Evolutionary conservation across 1,284 basidiomycete species (phyloP).

Genomic region (Filobasidium uniguttulatum): DNA sequence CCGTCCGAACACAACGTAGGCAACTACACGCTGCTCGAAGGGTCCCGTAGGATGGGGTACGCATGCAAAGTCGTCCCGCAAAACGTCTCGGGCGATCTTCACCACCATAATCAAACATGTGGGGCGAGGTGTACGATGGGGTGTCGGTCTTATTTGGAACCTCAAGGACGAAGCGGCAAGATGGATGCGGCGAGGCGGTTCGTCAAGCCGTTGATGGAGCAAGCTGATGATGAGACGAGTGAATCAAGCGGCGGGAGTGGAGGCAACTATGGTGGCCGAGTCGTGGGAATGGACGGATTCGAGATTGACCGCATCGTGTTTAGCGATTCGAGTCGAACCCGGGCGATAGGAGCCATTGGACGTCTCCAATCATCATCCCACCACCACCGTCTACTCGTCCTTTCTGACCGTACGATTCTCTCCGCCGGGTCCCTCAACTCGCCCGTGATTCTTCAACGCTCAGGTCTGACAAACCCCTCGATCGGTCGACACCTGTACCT

Average conservation of each 20-base stretch:
- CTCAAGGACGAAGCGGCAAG: conserved; percentile 9
- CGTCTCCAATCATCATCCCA: too few relatives aligned
- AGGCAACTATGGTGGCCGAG: background rate
- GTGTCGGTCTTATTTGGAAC: conserved; percentile 2
- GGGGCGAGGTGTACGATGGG: conserved; percentile 12
- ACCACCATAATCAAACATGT: conserved; percentile 2
- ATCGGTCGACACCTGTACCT: conserved; percentile 39
- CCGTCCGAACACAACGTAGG: conserved; percentile 18
- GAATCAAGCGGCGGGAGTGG: background rate
- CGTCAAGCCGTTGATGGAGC: conserved; percentile 1
- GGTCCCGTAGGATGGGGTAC: conserved; percentile 18
- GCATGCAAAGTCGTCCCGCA: conserved; percentile 13
- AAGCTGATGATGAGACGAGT: background rate
- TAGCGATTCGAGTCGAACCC: conserved; percentile 1
- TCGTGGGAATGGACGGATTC: conserved; percentile 1
- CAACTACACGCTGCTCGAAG: conserved; percentile 19
- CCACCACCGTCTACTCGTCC: conserved; percentile 25
- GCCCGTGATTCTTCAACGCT: conserved; percentile 38
- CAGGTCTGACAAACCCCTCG: conserved; percentile 36
- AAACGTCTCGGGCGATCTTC: conserved; percentile 9
- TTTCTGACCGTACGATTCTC: conserved; percentile 34
- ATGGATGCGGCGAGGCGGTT: conserved; percentile 10
- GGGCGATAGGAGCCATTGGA: conserved; percentile 22
- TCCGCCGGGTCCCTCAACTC: conserved; percentile 37
- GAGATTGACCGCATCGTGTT: conserved; percentile 36